Base-by-base conservation (phyloP, 106 monocot genomes). In the Dendrobium officinale region DNA sequence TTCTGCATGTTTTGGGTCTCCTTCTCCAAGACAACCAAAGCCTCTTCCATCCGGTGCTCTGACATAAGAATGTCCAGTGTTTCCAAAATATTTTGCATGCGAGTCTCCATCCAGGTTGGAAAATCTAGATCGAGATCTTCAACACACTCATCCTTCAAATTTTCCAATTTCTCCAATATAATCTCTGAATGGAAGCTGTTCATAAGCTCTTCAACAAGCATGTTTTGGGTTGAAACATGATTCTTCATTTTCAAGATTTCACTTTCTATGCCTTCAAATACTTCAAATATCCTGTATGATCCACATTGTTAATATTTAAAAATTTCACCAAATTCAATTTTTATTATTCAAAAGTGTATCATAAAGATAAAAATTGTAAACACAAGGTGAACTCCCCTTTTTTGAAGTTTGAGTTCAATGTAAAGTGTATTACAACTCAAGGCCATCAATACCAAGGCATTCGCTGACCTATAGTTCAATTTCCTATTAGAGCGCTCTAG, bases 251-350 rank as follows among this genome's bases (percentile, higher is more conserved):
- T 72, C 13, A 54, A 43, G 33, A 90, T 16, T 55, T 88, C 88
- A 37, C 45, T 84, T 77, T 81, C 49, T 37, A 82, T 51, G 29
- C 24, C 56, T 47, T 49, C 76, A 68, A 80, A 59, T 86, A 86
- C 88, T 78, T 88, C 79, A 72, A 85, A 88, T 55, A 88, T 76
- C 77, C 90, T 90, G 88, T 68, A 82, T 43, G n/a, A 45, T 76
- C 29, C 48, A 64, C 26, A 16, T 0, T 77, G 55, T 77, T 54
- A 85, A 74, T 44, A 44, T 20, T 20, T 74, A n/a, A 74, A 74
- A 74, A 33, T 27, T 70, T 42, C 6, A 74, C 43, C 74, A 74
- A 72, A 44, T 44, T 44, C 19, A 42, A 20, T 44, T 73, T 44
- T 74, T 44, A 44, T 74, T 37, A 74, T 43, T 44, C 74, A 74